A percentile compares a stretch with the other conserved stretches of the same genome.
Evolutionary conservation across 805 yeast species (phyloP).

Genomic region (Zygoascus flipseniorum): DNA sequence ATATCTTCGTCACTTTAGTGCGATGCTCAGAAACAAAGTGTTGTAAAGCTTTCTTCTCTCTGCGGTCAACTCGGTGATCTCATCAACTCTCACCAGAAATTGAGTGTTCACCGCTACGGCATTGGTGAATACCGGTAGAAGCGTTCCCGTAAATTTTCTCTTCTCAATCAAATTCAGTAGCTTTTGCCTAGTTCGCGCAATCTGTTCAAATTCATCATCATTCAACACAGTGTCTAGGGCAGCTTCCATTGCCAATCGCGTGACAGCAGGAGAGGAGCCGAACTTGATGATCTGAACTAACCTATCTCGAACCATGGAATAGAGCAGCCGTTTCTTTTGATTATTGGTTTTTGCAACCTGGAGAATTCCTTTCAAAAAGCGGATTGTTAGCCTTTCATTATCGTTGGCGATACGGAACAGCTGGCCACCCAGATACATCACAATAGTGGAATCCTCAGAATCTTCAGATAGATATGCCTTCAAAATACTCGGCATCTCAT

Average conservation of each 20-base stretch:
- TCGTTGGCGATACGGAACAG: conserved; percentile 14
- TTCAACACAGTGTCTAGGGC: conserved; percentile 11
- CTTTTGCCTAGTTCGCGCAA: conserved; percentile 5
- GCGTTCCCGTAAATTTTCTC: conserved; percentile 11
- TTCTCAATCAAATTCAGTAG: conserved; percentile 7
- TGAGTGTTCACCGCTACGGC: background rate
- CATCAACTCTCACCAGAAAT: background rate
- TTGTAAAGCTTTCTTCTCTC: background rate
- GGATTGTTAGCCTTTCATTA: conserved; percentile 15
- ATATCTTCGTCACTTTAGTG: background rate
- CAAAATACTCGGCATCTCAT: conserved; percentile 15
- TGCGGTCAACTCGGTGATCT: background rate
- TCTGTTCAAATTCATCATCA: conserved; percentile 9
- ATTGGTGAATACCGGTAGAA: background rate
- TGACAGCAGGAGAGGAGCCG: conserved; percentile 11
- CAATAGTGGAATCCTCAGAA: conserved; percentile 14
- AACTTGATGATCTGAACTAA: conserved; percentile 12
- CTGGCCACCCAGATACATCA: conserved; percentile 19
- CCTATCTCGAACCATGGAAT: conserved; percentile 14
- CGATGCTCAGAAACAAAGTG: background rate
- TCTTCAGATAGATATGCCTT: conserved; percentile 14
- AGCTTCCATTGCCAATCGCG: conserved; percentile 11
- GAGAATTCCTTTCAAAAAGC: conserved; percentile 15
- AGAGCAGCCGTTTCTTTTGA: conserved; percentile 15
- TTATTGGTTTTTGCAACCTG: conserved; percentile 12